These are phyloP conservation scores for Rugonectria rugulosa DNA, from an alignment of 2,329 filamentous ascomycete species.

Conservation along the genomic window DNA sequence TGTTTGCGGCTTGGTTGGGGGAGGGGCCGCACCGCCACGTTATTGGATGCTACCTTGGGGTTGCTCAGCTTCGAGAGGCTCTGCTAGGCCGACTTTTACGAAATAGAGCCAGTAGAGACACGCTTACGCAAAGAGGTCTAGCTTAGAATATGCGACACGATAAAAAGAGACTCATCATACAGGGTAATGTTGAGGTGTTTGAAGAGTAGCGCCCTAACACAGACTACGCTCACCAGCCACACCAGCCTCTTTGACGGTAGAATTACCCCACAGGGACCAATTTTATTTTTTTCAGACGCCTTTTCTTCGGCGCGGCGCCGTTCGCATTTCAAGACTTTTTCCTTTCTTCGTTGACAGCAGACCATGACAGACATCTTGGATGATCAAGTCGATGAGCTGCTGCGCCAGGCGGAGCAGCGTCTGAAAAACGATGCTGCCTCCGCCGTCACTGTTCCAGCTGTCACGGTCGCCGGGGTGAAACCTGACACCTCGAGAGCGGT, in stretches of 20 bases:
- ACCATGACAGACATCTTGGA: slow-evolving; percentile 42
- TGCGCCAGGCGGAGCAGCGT: slow-evolving; percentile 44
- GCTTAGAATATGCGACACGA: no score
- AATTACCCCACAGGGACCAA: background rate
- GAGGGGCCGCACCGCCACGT: slow-evolving; percentile 15
- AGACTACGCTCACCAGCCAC: slow-evolving; percentile 2
- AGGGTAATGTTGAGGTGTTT: background rate
- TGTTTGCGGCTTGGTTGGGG: background rate
- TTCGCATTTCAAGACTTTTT: background rate
- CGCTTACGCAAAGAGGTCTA: no score
- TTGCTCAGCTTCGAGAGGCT: no score
- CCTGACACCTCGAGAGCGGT: slow-evolving; percentile 20
- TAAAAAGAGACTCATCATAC: background rate
- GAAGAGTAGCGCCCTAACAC: background rate
- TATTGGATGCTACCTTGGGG: no score
- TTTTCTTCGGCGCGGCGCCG: background rate
- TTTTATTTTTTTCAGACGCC: slow-evolving; percentile 9
- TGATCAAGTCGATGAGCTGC: slow-evolving; percentile 43
- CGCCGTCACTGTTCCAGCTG: slow-evolving; percentile 23
- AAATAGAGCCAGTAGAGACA: no score
- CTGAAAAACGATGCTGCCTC: slow-evolving; percentile 36
- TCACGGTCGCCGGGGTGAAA: slow-evolving; percentile 26
- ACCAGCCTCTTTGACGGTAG: background rate
- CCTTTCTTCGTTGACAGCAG: slow-evolving; percentile 33
- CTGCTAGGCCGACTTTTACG: no score